phyloP scores from a whole-genome alignment of 805 yeast genomes.

The Metschnikowia reukaufii region DNA sequence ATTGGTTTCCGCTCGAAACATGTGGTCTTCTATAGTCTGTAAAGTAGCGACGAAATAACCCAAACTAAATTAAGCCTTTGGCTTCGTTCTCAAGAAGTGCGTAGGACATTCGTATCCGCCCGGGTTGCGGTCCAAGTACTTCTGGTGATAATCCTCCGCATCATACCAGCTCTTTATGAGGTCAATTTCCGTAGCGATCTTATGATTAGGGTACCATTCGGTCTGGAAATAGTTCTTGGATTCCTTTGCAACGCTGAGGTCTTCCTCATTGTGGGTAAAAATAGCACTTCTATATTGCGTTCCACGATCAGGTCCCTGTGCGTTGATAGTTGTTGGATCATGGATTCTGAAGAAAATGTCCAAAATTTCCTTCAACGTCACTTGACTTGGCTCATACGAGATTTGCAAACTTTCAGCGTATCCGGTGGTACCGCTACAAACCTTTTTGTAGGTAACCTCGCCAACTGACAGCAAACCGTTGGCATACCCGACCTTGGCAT shows the following conservation, averaged over 20 bases:
- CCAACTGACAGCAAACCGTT: conserved; percentile 66
- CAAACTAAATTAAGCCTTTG: conserved; percentile 37
- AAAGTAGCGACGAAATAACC: too few species aligned
- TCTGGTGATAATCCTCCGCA: conserved; percentile 95
- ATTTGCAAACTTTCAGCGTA: conserved; percentile 83
- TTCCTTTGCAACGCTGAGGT: conserved; percentile 43
- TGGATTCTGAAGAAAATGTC: conserved; percentile 90
- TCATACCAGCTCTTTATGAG: conserved; percentile 74
- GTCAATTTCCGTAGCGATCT: conserved; percentile 68
- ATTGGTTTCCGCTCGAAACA: too few species aligned
- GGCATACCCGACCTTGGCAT: conserved; percentile 85
- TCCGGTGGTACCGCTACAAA: conserved; percentile 74
- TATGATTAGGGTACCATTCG: conserved; percentile 70
- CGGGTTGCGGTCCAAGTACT: conserved; percentile 77
- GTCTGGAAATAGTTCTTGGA: conserved; percentile 59
- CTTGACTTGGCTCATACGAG: conserved; percentile 69
- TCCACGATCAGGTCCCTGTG: conserved; percentile 88
- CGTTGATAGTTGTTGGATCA: conserved; percentile 83
- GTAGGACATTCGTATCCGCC: conserved; percentile 88
- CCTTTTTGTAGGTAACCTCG: conserved; percentile 55
- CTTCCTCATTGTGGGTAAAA: conserved; percentile 58
- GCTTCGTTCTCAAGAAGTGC: conserved; percentile 71
- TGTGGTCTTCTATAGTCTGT: too few species aligned
- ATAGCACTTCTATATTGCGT: conserved; percentile 88
- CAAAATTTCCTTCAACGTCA: conserved; percentile 59